Evolutionary conservation across 371 early-diverging fungal species (phyloP), one percentile per base, ranked within the genome.

Genomic region (Choanephora cucurbitarum): DNA sequence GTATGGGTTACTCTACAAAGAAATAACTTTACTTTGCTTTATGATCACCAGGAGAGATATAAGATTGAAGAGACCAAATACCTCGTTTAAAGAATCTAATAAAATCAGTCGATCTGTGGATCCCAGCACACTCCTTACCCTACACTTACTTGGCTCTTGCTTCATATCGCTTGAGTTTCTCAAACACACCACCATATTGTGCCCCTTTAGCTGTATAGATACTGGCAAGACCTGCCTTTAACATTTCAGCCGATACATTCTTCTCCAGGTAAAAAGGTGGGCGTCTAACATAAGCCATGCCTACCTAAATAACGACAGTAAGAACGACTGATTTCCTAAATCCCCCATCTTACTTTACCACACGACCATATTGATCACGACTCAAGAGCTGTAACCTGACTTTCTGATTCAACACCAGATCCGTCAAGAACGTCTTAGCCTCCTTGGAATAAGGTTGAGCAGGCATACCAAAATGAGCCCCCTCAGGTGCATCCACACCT

Each of bases 401-500:
- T 2, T 55, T 70, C 34, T 75, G 79, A 44, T 72, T 71, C 31
- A 78, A 51, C 10, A 84, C 56, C 49, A 80, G 48, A 0, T 70
- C 49, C 13, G 77, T 77, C 40, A 91, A 69, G 68, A 77, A 89
- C 0, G 57, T 61, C 28, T 82, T 77, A 7, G 90, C 76, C 64
- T 91, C 90, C 1, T 69, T 58, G 0, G 80, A 73, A 44, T 73
- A 83, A 10, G 88, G 87, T 49, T 92, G 93, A 11, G 81, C 82
- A 3, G 87, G 85, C 82, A 81, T 85, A 6, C 87, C 88, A 69
- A 90, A 92, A 64, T 83, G 83, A 28, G 85, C 79, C 9, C 71
- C 77, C 63, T 92, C 92, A 1, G 92, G 92, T 2, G 92, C 91
- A 72, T 92, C 92, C 0, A 92, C 82, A 18, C 91, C 91, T 17